Evolutionary conservation across 441 rosid genomes (phyloP).

Genomic region (Gossypium lobatum): DNA sequence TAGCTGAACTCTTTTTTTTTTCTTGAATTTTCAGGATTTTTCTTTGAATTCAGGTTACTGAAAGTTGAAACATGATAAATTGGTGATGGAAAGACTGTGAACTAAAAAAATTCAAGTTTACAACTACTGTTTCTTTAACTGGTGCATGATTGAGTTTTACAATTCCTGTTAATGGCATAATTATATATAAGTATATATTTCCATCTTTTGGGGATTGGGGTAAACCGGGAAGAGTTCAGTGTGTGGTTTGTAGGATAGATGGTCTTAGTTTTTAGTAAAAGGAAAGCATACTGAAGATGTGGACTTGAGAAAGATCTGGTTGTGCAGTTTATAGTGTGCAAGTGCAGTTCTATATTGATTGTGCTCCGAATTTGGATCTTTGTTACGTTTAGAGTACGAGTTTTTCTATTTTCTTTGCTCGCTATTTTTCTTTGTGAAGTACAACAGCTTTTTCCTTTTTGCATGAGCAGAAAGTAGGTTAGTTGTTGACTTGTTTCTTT

Average conservation of each 20-base stretch:
- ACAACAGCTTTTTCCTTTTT: not conserved
- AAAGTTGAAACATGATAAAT: not conserved
- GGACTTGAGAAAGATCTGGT: not conserved
- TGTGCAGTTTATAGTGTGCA: constrained; percentile 6
- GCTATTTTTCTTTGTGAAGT: not conserved
- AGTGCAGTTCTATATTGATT: not conserved
- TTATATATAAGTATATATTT: not conserved
- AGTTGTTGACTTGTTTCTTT: not conserved
- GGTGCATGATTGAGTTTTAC: constrained; percentile 1
- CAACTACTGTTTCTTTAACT: not conserved
- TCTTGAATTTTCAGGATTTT: not conserved
- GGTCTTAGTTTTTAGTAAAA: not conserved
- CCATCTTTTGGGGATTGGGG: not conserved
- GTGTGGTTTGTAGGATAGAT: not conserved
- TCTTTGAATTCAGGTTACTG: not conserved
- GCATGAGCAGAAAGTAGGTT: not conserved
- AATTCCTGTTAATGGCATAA: not conserved
- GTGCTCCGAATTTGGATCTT: not conserved
- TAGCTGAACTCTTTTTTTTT: constrained; percentile 3
- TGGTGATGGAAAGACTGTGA: not conserved
- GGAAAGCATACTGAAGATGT: constrained; percentile 4
- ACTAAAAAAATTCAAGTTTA: not conserved
- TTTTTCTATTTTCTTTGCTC: not conserved
- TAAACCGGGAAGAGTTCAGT: not conserved
- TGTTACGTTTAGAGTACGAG: not conserved